phyloP scores from a whole-genome alignment of 768 basidiomycete species.

The Pleurotus platypus region DNA sequence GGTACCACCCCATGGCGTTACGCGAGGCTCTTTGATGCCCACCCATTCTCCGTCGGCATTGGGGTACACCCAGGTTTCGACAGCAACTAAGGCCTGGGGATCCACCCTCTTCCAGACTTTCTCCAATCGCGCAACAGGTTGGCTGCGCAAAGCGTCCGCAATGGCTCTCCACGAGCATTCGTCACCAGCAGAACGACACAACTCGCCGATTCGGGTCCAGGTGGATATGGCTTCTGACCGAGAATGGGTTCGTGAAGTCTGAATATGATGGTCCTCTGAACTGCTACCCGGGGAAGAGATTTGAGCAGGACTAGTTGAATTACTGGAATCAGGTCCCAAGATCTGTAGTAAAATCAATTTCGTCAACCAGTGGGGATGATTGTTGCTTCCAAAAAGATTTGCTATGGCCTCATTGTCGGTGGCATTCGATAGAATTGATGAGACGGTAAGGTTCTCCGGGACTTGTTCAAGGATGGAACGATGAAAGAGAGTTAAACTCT shows the following conservation, averaged over 20 bases:
- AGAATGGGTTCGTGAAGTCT: conserved; percentile 60
- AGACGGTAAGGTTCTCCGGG: conserved; percentile 50
- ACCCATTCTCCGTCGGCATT: conserved; percentile 25
- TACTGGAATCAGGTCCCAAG: conserved; percentile 51
- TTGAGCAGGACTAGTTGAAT: conserved; percentile 10
- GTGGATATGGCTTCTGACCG: conserved; percentile 69
- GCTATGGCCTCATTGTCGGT: conserved; percentile 15
- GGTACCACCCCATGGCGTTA: conserved; percentile 72
- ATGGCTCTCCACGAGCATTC: conserved; percentile 81
- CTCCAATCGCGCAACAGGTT: conserved; percentile 71
- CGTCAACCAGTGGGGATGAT: conserved; percentile 79
- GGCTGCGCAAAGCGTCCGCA: conserved; percentile 62
- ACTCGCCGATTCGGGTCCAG: conserved; percentile 73
- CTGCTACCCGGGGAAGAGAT: conserved; percentile 22
- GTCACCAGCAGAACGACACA: conserved; percentile 69
- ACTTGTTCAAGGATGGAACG: conserved; percentile 45
- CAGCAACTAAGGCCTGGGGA: conserved; percentile 45
- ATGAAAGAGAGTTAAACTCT: conserved; percentile 63
- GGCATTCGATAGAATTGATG: conserved; percentile 35
- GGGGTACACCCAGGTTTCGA: conserved; percentile 67
- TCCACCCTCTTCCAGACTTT: conserved; percentile 82
- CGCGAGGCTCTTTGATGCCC: conserved; percentile 38
- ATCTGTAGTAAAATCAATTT: conserved; percentile 68
- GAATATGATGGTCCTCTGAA: conserved; percentile 27
- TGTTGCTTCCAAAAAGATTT: conserved; percentile 64